Conservation (phyloP, 2,329 filamentous ascomycete genomes). For the Daldinia sp. region DNA sequence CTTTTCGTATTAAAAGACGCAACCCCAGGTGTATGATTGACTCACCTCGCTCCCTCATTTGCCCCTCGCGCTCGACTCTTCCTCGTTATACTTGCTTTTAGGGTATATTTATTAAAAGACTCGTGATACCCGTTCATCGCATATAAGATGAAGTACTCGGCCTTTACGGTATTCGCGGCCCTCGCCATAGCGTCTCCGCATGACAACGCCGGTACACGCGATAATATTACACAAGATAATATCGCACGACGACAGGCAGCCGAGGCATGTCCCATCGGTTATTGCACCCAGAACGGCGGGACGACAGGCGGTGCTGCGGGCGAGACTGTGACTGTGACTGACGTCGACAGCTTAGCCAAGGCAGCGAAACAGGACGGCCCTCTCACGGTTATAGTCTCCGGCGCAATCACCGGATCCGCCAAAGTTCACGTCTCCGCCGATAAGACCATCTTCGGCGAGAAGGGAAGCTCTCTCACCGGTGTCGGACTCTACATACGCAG, state of each 20-base stretch:
- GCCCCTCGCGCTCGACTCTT: not conserved
- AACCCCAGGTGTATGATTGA: not conserved
- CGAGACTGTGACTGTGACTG: constrained; percentile 62
- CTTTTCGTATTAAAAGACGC: not conserved
- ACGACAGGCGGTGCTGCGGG: constrained; percentile 65
- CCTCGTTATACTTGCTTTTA: not conserved
- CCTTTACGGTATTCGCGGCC: not conserved
- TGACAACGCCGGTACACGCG: not conserved
- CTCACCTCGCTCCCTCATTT: not conserved
- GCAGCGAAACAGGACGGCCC: constrained; percentile 57
- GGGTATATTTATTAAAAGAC: not conserved
- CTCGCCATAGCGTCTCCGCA: constrained; percentile 7
- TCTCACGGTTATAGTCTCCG: constrained; percentile 56
- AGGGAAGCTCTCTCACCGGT: constrained; percentile 48
- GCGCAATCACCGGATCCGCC: constrained; percentile 52
- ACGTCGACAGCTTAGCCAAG: constrained; percentile 57
- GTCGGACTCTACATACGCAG: constrained; percentile 62
- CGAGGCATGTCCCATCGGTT: constrained; percentile 30
- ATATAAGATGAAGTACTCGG: constrained; percentile 16
- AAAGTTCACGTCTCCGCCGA: constrained; percentile 58
- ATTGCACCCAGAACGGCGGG: constrained; percentile 37
- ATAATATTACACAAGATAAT: constrained; percentile 1
- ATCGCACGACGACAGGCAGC: constrained; percentile 8
- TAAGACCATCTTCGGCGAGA: constrained; percentile 59
- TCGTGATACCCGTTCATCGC: not conserved